A percentile compares a stretch with the other conserved stretches of the same genome.
These are phyloP conservation scores for Fusarium duplospermum DNA, from an alignment of 2,329 filamentous ascomycete genomes.

Conservation along the genomic window DNA sequence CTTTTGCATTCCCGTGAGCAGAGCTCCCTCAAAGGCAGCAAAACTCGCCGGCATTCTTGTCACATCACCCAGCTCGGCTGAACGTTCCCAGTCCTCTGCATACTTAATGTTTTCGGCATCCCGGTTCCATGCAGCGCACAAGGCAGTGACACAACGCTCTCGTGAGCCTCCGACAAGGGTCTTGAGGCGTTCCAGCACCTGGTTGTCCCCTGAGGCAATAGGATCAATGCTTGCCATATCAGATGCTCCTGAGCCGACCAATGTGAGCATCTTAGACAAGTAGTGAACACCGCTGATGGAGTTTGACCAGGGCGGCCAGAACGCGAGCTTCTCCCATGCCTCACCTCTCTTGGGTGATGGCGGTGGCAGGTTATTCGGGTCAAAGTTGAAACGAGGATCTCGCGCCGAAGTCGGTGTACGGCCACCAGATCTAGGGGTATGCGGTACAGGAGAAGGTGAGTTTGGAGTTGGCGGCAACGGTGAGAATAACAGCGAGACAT, in stretches of 20 bases:
- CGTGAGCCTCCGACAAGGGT: conserved; percentile 80
- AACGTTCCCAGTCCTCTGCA: conserved; percentile 92
- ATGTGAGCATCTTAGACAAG: conserved; percentile 80
- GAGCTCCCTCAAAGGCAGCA: conserved; percentile 82
- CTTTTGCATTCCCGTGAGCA: conserved; percentile 91
- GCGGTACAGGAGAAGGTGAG: conserved; percentile 54
- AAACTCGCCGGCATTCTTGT: conserved; percentile 93
- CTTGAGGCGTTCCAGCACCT: conserved; percentile 78
- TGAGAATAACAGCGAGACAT: conserved; percentile 88
- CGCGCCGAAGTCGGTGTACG: conserved; percentile 68
- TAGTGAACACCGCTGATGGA: conserved; percentile 93
- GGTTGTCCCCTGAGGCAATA: conserved; percentile 66
- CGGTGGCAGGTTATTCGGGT: conserved; percentile 79
- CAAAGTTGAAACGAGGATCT: conserved; percentile 83
- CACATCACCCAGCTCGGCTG: conserved; percentile 83
- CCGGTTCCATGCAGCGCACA: conserved; percentile 91
- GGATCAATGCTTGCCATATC: conserved; percentile 84
- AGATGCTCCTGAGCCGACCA: conserved; percentile 87
- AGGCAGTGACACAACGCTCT: conserved; percentile 85
- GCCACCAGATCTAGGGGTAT: conserved; percentile 45
- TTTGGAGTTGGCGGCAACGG: conserved; percentile 78
- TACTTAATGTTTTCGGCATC: conserved; percentile 94
- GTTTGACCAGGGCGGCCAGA: conserved; percentile 95
- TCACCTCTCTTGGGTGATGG: conserved; percentile 84
- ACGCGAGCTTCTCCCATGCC: conserved; percentile 92